phyloP scores from a whole-genome alignment of 1,284 basidiomycete species.

The Rhodotorula sp. region DNA sequence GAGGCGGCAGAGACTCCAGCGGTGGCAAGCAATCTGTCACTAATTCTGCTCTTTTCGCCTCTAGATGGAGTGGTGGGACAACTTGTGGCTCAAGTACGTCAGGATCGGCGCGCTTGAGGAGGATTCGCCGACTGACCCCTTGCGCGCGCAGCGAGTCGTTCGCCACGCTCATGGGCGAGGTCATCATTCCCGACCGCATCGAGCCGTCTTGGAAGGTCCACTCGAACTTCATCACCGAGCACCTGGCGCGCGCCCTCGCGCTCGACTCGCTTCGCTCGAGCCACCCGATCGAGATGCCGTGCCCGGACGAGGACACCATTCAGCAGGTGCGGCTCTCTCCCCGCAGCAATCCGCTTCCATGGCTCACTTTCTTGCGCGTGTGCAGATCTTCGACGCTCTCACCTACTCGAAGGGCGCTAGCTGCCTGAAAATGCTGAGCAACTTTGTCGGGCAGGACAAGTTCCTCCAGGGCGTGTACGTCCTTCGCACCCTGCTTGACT shows the following conservation, averaged over 20 bases:
- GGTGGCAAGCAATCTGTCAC: no score
- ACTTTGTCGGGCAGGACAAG: slow-evolving; percentile 82
- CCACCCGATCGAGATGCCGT: slow-evolving; percentile 92
- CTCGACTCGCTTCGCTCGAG: slow-evolving; percentile 89
- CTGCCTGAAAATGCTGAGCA: slow-evolving; percentile 89
- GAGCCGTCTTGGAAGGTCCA: slow-evolving; percentile 60
- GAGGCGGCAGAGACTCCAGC: no score
- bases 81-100: slow-evolving; percentile 33
- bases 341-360: no score
- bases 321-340: slow-evolving; percentile 6
- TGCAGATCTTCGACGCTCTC: slow-evolving; percentile 36
- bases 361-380: no score
- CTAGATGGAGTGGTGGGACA: slow-evolving; percentile 44
- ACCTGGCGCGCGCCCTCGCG: slow-evolving; percentile 64
- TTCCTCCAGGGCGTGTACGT: slow-evolving; percentile 52
- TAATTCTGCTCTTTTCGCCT: neutral
- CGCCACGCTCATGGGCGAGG: slow-evolving; percentile 78
- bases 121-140: no score
- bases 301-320: slow-evolving; percentile 61
- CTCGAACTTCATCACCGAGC: slow-evolving; percentile 58
- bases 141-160: slow-evolving; percentile 58
- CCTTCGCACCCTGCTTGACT: neutral
- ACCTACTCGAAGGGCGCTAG: slow-evolving; percentile 57
- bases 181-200: slow-evolving; percentile 73
- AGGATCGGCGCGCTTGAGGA: no score